Percentiles rank a stretch among this genome's conserved stretches.
These are phyloP conservation scores for Capsella bursapastoris DNA, from an alignment of 345 rosid species.

Conservation along the genomic window DNA sequence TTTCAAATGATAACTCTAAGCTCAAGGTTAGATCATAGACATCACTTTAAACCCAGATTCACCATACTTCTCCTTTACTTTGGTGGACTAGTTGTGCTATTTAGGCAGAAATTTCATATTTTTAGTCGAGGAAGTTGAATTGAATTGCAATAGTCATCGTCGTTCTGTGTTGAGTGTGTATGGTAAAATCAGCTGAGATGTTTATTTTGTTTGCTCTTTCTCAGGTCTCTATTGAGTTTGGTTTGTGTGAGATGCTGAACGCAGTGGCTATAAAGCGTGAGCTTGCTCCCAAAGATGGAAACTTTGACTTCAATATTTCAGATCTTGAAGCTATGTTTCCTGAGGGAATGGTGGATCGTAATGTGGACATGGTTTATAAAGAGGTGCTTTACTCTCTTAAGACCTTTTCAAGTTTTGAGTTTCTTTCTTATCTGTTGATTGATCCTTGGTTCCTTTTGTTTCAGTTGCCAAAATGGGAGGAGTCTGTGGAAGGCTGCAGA, in stretches of 20 bases:
- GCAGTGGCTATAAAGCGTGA: conserved; percentile 57
- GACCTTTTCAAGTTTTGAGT: conserved; percentile 1
- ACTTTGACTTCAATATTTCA: conserved; percentile 56
- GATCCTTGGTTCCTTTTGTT: conserved; percentile 29
- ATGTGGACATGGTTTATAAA: conserved; percentile 53
- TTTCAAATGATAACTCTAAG: too few relatives aligned
- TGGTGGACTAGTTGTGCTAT: too few relatives aligned
- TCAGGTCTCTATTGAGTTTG: conserved; percentile 78
- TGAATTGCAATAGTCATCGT: too few relatives aligned
- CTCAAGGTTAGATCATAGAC: too few relatives aligned
- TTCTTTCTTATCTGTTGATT: not conserved
- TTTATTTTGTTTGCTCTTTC: not conserved
- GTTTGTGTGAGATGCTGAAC: conserved; percentile 80
- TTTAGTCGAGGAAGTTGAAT: too few relatives aligned
- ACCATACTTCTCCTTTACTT: too few relatives aligned
- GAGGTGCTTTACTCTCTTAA: conserved; percentile 47
- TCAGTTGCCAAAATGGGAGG: conserved; percentile 85
- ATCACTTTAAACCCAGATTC: too few relatives aligned
- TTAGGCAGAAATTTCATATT: too few relatives aligned
- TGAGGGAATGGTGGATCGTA: conserved; percentile 63
- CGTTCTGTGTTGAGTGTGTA: too few relatives aligned
- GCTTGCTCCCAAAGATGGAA: conserved; percentile 66
- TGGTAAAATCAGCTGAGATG: conserved; percentile 1
- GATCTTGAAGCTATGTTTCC: conserved; percentile 70
- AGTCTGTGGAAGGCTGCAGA: conserved; percentile 51